A percentile compares a stretch with the other conserved stretches of the same genome.
phyloP scores from a whole-genome alignment of 1,139 yeast species.

The Kodamaea sp. region DNA sequence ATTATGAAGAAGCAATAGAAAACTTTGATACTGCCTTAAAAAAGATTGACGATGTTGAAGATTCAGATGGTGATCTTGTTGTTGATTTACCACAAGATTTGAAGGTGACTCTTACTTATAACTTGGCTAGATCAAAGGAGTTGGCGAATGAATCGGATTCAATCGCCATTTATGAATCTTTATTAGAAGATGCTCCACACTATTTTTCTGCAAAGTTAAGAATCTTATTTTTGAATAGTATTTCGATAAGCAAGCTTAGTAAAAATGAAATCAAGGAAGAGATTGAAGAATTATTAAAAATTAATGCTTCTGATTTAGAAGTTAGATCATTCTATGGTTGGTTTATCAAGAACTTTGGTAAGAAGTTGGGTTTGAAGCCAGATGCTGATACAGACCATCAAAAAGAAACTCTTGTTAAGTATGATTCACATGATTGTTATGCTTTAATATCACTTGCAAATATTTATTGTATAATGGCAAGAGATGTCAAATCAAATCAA shows the following conservation, averaged over 20 bases:
- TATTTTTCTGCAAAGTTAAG: conserved; percentile 79
- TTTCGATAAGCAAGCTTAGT: conserved; percentile 26
- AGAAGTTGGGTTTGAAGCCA: conserved; percentile 51
- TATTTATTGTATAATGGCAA: conserved; percentile 76
- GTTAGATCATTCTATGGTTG: conserved; percentile 91
- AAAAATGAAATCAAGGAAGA: conserved; percentile 49
- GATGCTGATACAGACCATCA: conserved; percentile 75
- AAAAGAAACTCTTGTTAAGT: conserved; percentile 76
- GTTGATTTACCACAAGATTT: conserved; percentile 30
- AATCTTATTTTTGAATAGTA: conserved; percentile 51
- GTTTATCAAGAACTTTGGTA: conserved; percentile 65
- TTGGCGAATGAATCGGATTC: conserved; percentile 44
- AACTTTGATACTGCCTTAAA: conserved; percentile 50
- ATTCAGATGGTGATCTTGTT: conserved; percentile 25
- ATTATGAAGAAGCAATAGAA: conserved; percentile 39
- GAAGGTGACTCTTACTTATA: conserved; percentile 51
- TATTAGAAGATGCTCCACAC: conserved; percentile 59
- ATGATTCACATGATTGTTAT: conserved; percentile 84
- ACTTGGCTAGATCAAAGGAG: conserved; percentile 63
- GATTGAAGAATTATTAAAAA: conserved; percentile 50
- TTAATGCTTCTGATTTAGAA: conserved; percentile 65
- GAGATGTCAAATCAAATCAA: conserved; percentile 63
- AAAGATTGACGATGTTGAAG: conserved; percentile 17
- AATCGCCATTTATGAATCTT: conserved; percentile 48
- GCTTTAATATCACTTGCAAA: conserved; percentile 90